Evolutionary conservation across 208 protist genomes (phyloP).

Genomic region (Blechomonas ayalai): DNA sequence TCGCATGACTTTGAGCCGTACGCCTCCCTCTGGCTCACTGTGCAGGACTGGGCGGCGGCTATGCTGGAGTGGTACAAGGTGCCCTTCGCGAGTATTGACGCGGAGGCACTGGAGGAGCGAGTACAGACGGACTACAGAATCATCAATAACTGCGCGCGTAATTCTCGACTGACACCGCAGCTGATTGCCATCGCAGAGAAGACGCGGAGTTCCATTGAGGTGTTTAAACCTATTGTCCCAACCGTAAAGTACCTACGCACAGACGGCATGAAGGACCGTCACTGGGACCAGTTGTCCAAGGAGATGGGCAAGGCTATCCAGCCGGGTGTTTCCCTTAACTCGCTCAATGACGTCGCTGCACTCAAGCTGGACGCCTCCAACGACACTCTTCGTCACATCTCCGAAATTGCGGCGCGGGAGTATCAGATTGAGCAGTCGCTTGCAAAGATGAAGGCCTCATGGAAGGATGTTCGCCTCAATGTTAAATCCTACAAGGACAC

Average conservation of each 20-base stretch:
- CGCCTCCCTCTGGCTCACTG: slow-evolving; percentile 92
- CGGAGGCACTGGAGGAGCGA: slow-evolving; percentile 86
- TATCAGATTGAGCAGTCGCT: slow-evolving; percentile 93
- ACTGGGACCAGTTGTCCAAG: slow-evolving; percentile 93
- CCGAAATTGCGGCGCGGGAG: slow-evolving; percentile 94
- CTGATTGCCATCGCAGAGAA: slow-evolving; percentile 85
- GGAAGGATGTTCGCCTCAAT: slow-evolving; percentile 83
- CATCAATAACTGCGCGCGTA: slow-evolving; percentile 83
- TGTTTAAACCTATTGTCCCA: slow-evolving; percentile 94
- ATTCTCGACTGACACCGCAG: slow-evolving; percentile 70
- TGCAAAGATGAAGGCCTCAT: slow-evolving; percentile 92
- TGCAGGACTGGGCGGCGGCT: slow-evolving; percentile 80
- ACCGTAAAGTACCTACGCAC: slow-evolving; percentile 93
- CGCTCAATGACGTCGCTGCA: slow-evolving; percentile 73
- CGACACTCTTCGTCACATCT: slow-evolving; percentile 85
- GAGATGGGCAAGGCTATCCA: slow-evolving; percentile 89
- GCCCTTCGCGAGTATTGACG: slow-evolving; percentile 81
- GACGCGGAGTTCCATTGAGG: slow-evolving; percentile 87
- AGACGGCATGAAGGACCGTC: slow-evolving; percentile 94
- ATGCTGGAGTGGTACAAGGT: slow-evolving; percentile 78
- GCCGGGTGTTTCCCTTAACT: slow-evolving; percentile 81
- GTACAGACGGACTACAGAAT: slow-evolving; percentile 66
- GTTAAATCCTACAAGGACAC: slow-evolving; percentile 87
- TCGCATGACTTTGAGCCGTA: slow-evolving; percentile 95
- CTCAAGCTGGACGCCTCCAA: slow-evolving; percentile 74